These are phyloP conservation scores for Colletotrichum tropicicola DNA, from an alignment of 2,329 filamentous ascomycete species.

Conservation along the genomic window DNA sequence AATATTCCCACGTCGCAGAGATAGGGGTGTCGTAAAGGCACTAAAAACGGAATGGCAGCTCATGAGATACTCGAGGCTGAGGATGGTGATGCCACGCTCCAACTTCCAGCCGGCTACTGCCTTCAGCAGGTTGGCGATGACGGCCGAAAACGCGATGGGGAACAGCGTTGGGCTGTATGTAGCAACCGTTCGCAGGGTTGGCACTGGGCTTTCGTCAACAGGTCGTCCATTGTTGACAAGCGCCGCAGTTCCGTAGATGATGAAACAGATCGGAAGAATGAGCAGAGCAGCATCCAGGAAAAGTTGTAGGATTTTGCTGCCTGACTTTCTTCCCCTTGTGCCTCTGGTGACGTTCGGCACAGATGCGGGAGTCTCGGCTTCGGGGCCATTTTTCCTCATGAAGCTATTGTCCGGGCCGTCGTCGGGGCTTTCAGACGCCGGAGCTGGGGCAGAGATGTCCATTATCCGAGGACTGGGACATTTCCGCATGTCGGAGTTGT, in stretches of 20 bases:
- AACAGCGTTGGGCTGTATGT: background rate
- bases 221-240: background rate
- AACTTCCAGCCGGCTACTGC: slow-evolving; percentile 13
- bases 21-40: background rate
- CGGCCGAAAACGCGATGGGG: background rate
- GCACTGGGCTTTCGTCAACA: background rate
- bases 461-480: too few relatives aligned
- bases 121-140: slow-evolving; percentile 1
- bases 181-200: background rate
- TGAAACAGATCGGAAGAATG: background rate
- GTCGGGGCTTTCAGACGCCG: too few relatives aligned
- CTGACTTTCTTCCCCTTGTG: too few relatives aligned
- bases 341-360: too few relatives aligned
- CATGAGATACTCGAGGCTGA: background rate
- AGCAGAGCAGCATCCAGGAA: background rate
- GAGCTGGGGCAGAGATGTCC: too few relatives aligned
- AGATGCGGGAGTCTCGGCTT: too few relatives aligned
- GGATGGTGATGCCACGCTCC: slow-evolving; percentile 2
- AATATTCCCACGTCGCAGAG: background rate
- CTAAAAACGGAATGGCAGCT: slow-evolving; percentile 8
- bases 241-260: background rate
- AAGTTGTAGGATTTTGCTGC: too few relatives aligned
- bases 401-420: too few relatives aligned
- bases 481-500: too few relatives aligned
- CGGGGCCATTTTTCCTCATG: too few relatives aligned